Evolutionary conservation across 169 alveolate species (phyloP).

Genomic region (Cryptosporidium ryanae): DNA sequence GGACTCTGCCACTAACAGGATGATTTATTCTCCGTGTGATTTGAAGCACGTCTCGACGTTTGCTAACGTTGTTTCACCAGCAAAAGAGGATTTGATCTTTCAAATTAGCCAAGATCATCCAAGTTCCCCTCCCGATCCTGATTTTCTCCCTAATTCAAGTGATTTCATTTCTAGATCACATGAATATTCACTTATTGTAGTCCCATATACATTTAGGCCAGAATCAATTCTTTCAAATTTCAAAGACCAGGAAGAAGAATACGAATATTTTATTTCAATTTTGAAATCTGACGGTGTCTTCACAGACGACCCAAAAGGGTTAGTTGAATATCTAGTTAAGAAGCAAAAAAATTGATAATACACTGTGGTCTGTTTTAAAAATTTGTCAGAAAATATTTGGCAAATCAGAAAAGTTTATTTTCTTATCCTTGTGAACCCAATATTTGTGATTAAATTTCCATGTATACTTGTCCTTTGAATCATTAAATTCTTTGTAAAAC

Average conservation of each 20-base stretch:
- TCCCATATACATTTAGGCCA: conserved; percentile 71
- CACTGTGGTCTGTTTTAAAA: neutral
- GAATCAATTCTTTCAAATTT: conserved; percentile 29
- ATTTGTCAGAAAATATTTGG: conserved; percentile 38
- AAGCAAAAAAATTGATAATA: neutral
- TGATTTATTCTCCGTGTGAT: conserved; percentile 22
- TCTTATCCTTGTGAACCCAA: conserved; percentile 55
- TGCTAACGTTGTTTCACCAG: conserved; percentile 64
- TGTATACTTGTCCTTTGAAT: conserved; percentile 7
- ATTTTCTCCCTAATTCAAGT: conserved; percentile 17
- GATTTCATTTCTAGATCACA: conserved; percentile 30
- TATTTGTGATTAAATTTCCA: conserved; percentile 68
- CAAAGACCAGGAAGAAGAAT: conserved; percentile 34
- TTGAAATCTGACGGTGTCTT: conserved; percentile 41
- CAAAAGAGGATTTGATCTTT: conserved; percentile 22
- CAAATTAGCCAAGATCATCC: neutral
- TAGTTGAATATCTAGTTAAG: conserved; percentile 5
- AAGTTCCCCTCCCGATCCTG: neutral
- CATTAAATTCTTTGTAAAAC: conserved; percentile 45
- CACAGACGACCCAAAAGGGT: conserved; percentile 46
- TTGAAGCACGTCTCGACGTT: conserved; percentile 32
- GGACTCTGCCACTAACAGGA: neutral
- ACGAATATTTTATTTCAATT: conserved; percentile 16
- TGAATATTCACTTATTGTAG: conserved; percentile 34
- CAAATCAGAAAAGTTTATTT: conserved; percentile 53